These are phyloP conservation scores for Thraustochytrium sp. DNA, from an alignment of 352 stramenopile species.

Conservation along the genomic window DNA sequence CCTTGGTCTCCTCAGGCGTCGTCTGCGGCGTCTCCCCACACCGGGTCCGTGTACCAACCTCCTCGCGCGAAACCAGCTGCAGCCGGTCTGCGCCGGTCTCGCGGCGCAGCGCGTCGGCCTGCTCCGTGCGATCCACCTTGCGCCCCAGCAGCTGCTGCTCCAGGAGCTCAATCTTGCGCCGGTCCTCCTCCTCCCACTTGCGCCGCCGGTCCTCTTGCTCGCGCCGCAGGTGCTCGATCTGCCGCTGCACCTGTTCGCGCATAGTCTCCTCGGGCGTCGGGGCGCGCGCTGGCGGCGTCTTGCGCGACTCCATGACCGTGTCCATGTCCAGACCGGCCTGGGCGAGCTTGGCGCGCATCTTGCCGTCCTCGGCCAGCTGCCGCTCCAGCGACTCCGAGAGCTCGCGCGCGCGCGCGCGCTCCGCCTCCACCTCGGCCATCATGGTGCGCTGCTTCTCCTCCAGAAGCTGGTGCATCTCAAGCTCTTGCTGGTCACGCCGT, in stretches of 20 bases:
- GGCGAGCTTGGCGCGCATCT: background rate
- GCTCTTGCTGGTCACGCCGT: background rate
- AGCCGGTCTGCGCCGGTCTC: background rate
- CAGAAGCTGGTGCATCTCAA: conserved; percentile 32
- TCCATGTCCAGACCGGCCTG: background rate
- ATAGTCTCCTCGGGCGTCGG: background rate
- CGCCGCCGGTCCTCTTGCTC: conserved; percentile 27
- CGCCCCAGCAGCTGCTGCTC: background rate
- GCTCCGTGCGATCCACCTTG: background rate
- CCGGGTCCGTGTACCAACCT: background rate
- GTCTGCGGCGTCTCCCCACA: no score
- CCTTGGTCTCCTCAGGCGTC: no score
- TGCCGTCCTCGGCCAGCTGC: background rate
- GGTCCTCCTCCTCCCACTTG: conserved; percentile 32
- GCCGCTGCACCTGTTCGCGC: background rate
- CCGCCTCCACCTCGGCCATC: conserved; percentile 39
- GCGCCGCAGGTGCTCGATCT: conserved; percentile 2
- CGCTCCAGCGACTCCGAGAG: conserved; percentile 27
- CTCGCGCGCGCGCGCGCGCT: background rate
- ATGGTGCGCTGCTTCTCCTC: conserved; percentile 26
- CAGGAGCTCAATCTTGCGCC: background rate
- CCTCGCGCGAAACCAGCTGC: background rate
- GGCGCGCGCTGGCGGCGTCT: background rate
- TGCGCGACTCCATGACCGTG: background rate
- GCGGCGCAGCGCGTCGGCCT: background rate